phyloP scores from a whole-genome alignment of 495 filamentous ascomycete species.

The Penicillium psychrofluorescens region DNA sequence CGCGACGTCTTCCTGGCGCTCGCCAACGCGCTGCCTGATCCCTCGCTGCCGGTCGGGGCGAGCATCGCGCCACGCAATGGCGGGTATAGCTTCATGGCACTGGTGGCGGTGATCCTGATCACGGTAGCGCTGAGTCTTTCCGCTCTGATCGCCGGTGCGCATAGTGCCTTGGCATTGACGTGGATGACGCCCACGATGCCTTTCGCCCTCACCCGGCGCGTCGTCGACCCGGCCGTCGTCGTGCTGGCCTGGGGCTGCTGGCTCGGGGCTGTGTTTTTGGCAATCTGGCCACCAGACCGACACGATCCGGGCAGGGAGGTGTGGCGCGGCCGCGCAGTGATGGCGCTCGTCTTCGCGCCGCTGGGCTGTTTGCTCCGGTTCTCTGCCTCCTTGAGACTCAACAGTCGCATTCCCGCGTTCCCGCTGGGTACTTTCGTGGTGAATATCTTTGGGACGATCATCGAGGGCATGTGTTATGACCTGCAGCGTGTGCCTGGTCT shows the following conservation, averaged over 20 bases:
- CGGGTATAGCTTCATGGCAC: conserved; percentile 77
- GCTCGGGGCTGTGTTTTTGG: conserved; percentile 71
- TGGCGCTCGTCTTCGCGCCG: conserved; percentile 82
- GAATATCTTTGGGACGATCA: conserved; percentile 68
- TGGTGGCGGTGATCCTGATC: conserved; percentile 60
- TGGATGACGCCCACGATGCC: conserved; percentile 49
- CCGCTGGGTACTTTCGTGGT: conserved; percentile 85
- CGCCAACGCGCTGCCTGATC: conserved; percentile 61
- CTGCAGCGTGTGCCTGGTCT: conserved; percentile 50
- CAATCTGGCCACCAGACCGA: conserved; percentile 66
- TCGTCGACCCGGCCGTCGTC: conserved; percentile 57
- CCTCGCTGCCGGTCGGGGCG: conserved; percentile 16
- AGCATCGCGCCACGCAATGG: conserved; percentile 47
- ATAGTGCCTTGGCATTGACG: conserved; percentile 59
- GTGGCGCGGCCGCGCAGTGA: conserved; percentile 70
- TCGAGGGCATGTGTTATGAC: conserved; percentile 62
- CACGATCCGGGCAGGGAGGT: conserved; percentile 8
- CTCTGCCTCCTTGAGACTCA: conserved; percentile 57
- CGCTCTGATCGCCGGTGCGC: conserved; percentile 40
- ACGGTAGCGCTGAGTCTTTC: conserved; percentile 63
- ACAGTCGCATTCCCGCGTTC: conserved; percentile 59
- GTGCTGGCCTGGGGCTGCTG: conserved; percentile 64
- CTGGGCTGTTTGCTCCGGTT: conserved; percentile 71
- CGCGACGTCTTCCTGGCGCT: conserved; percentile 80
- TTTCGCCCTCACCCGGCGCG: conserved; percentile 43